Conservation (phyloP, 2,329 filamentous ascomycete genomes). For the Cladosporium oxysporum region DNA sequence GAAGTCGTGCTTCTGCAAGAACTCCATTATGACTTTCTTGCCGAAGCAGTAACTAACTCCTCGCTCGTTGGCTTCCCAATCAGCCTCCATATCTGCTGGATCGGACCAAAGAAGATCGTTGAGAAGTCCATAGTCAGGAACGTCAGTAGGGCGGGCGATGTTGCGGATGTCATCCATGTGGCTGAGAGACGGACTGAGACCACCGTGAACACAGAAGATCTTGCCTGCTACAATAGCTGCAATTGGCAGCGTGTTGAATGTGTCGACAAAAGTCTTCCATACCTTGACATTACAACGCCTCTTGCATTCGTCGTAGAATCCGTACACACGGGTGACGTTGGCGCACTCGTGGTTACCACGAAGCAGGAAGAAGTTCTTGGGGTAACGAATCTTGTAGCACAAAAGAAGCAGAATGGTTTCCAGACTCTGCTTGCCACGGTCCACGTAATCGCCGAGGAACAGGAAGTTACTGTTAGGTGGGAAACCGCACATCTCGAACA, state of each 20-base stretch:
- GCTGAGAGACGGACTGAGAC: conserved; percentile 83
- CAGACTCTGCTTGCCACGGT: conserved; percentile 91
- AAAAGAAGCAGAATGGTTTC: conserved; percentile 91
- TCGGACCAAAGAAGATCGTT: conserved; percentile 98
- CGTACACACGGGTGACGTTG: conserved; percentile 92
- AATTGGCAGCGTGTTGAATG: conserved; percentile 93
- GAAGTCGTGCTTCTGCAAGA: conserved; percentile 91
- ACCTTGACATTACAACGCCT: conserved; percentile 93
- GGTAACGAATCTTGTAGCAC: conserved; percentile 96
- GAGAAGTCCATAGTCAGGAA: conserved; percentile 91
- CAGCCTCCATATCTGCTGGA: conserved; percentile 90
- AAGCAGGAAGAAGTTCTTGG: conserved; percentile 94
- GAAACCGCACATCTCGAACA: conserved; percentile 99
- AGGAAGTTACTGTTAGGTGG: conserved; percentile 89
- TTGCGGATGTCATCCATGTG: conserved; percentile 99
- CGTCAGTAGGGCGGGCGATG: conserved; percentile 92
- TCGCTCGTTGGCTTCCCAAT: conserved; percentile 96
- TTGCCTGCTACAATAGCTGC: conserved; percentile 96
- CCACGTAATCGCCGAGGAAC: conserved; percentile 94
- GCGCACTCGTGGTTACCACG: conserved; percentile 96
- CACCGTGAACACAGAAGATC: conserved; percentile 97
- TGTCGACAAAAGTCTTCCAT: conserved; percentile 97
- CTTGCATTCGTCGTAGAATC: conserved; percentile 98
- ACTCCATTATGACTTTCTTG: conserved; percentile 97
- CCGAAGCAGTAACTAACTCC: conserved; percentile 98